Conservation (phyloP, 768 basidiomycete genomes). For the Leccinum uliginosum region DNA sequence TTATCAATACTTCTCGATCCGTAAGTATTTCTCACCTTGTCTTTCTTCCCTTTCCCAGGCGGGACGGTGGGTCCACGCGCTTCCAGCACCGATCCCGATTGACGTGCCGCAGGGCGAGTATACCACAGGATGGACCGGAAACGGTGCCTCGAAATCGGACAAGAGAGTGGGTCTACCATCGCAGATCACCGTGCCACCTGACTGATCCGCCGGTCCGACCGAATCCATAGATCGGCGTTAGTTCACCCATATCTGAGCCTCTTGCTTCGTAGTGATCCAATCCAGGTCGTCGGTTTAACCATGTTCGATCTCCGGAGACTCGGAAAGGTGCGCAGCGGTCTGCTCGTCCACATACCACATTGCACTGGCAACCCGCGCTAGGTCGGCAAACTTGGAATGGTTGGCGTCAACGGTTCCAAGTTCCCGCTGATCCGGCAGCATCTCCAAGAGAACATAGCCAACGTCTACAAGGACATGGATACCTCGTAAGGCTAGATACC, state of each 20-base stretch:
- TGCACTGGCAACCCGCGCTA: constrained; percentile 22
- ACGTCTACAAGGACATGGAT: constrained; percentile 86
- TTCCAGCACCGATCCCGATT: neutral
- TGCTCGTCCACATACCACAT: constrained; percentile 9
- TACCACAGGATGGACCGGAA: constrained; percentile 90
- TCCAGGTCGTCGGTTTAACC: constrained; percentile 81
- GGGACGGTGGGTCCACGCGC: constrained; percentile 36
- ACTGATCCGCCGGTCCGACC: constrained; percentile 1
- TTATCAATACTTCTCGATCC: neutral
- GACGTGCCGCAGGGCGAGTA: constrained; percentile 63
- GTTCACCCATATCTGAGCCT: constrained; percentile 20
- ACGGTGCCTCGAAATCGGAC: constrained; percentile 91
- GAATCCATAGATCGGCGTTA: constrained; percentile 57
- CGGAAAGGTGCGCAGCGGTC: constrained; percentile 54
- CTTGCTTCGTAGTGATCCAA: constrained; percentile 13
- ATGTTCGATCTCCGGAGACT: constrained; percentile 84
- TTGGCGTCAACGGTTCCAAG: constrained; percentile 83
- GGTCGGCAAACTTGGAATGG: constrained; percentile 80
- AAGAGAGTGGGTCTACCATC: constrained; percentile 62
- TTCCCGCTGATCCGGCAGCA: constrained; percentile 84
- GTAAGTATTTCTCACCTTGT: constrained; percentile 3
- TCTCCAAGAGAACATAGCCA: constrained; percentile 74
- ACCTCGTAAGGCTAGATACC: constrained; percentile 44
- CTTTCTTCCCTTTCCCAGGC: constrained; percentile 30
- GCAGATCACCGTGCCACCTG: neutral